Percentiles rank a stretch among this genome's conserved stretches.
phyloP scores from a whole-genome alignment of 2,329 filamentous ascomycete genomes.

The Fulvia fulva region DNA sequence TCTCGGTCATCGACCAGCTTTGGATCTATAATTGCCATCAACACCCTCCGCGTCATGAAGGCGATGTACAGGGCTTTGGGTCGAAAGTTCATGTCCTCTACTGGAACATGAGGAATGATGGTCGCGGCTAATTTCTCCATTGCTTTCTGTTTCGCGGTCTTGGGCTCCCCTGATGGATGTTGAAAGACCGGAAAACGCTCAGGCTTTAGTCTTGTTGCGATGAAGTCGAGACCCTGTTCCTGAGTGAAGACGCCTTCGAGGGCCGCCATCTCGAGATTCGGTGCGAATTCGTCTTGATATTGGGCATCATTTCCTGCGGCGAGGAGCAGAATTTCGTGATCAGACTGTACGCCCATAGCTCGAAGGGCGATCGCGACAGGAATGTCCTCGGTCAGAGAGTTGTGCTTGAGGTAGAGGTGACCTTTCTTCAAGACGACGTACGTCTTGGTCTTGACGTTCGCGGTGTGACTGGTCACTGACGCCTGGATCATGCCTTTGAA shows the following conservation, averaged over 20 bases:
- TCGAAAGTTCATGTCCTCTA: conserved; percentile 86
- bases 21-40: conserved; percentile 89
- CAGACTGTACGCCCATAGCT: conserved; percentile 87
- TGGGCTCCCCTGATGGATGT: conserved; percentile 49
- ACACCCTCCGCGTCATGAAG: conserved; percentile 92
- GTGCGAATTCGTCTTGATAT: conserved; percentile 91
- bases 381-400: conserved; percentile 88
- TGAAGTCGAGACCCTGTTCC: conserved; percentile 90
- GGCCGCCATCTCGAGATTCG: conserved; percentile 91
- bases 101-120: conserved; percentile 90
- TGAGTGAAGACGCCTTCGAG: conserved; percentile 85
- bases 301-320: conserved; percentile 80
- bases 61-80: conserved; percentile 97
- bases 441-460: conserved; percentile 96
- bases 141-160: conserved; percentile 85
- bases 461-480: conserved; percentile 94
- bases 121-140: conserved; percentile 89
- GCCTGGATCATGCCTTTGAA: conserved; percentile 94
- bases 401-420: conserved; percentile 82
- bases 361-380: conserved; percentile 92
- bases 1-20: conserved; percentile 92
- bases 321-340: conserved; percentile 89
- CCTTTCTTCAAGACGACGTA: conserved; percentile 95
- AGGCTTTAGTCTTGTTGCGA: conserved; percentile 84
- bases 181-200: conserved; percentile 52